These are phyloP conservation scores for Hypomontagnella submonticulosa DNA, from an alignment of 495 filamentous ascomycete species.

Conservation along the genomic window DNA sequence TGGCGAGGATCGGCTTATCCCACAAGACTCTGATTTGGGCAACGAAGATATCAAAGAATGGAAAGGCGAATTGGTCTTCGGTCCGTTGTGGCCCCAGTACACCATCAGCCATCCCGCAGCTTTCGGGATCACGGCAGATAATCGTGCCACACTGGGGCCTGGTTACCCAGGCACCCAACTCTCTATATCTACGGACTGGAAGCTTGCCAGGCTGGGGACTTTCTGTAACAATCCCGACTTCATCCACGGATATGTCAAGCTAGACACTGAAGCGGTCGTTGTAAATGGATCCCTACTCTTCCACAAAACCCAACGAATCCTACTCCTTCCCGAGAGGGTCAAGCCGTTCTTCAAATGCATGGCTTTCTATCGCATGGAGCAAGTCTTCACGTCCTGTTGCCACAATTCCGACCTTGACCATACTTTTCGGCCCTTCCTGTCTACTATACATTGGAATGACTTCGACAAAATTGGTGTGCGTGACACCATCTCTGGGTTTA, in stretches of 20 bases:
- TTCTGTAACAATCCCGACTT: constrained; percentile 31
- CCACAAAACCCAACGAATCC: constrained; percentile 25
- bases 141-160: not conserved
- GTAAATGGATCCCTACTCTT: constrained; percentile 6
- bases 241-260: constrained; percentile 32
- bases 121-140: not conserved
- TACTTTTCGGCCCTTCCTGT: constrained; percentile 4
- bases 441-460: not conserved
- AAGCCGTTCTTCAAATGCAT: constrained; percentile 23
- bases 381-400: constrained; percentile 24
- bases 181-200: constrained; percentile 33
- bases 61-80: constrained; percentile 26
- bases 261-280: constrained; percentile 27
- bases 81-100: constrained; percentile 29
- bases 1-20: not conserved
- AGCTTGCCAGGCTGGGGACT: constrained; percentile 23
- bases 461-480: constrained; percentile 12
- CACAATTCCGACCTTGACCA: constrained; percentile 2
- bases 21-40: not conserved
- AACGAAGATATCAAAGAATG: not conserved
- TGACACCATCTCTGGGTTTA: constrained; percentile 4
- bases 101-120: constrained; percentile 9
- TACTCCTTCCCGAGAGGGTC: constrained; percentile 18
- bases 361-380: constrained; percentile 15
- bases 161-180: not conserved